Evolutionary conservation across 2,329 filamentous ascomycete genomes (phyloP).

Genomic region (Talaromyces piceae): DNA sequence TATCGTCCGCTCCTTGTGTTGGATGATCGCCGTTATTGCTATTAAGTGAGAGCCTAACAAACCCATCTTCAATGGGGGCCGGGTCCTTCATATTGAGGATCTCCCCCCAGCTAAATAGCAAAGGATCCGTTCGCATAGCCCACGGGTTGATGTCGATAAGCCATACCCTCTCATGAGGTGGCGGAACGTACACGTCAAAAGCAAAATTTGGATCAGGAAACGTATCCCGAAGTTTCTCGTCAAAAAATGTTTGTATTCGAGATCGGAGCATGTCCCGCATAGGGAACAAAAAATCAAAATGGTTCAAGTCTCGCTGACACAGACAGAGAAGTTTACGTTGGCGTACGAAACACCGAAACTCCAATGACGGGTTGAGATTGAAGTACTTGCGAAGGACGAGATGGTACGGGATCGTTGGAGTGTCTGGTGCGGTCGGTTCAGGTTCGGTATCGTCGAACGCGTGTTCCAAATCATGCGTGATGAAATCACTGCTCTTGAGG

Average conservation of each 20-base stretch:
- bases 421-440: slow-evolving; percentile 25
- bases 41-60: slow-evolving; percentile 29
- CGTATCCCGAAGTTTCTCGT: slow-evolving; percentile 60
- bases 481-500: slow-evolving; percentile 87
- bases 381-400: slow-evolving; percentile 85
- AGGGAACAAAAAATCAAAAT: slow-evolving; percentile 72
- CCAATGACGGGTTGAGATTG: slow-evolving; percentile 78
- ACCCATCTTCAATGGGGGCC: slow-evolving; percentile 22
- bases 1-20: slow-evolving; percentile 13
- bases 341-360: slow-evolving; percentile 94
- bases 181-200: slow-evolving; percentile 88
- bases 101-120: slow-evolving; percentile 87
- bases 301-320: slow-evolving; percentile 81
- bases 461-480: slow-evolving; percentile 89
- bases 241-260: slow-evolving; percentile 71
- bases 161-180: slow-evolving; percentile 66
- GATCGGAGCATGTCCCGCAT: slow-evolving; percentile 60
- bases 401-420: slow-evolving; percentile 57
- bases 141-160: slow-evolving; percentile 94
- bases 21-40: slow-evolving; percentile 11
- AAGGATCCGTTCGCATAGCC: slow-evolving; percentile 78
- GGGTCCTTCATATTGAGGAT: slow-evolving; percentile 60
- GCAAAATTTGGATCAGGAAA: slow-evolving; percentile 80
- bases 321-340: slow-evolving; percentile 71
- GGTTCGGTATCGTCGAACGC: slow-evolving; percentile 70